These are phyloP conservation scores for Plasmodium reichenowi DNA, from an alignment of 169 alveolate species.

Conservation along the genomic window DNA sequence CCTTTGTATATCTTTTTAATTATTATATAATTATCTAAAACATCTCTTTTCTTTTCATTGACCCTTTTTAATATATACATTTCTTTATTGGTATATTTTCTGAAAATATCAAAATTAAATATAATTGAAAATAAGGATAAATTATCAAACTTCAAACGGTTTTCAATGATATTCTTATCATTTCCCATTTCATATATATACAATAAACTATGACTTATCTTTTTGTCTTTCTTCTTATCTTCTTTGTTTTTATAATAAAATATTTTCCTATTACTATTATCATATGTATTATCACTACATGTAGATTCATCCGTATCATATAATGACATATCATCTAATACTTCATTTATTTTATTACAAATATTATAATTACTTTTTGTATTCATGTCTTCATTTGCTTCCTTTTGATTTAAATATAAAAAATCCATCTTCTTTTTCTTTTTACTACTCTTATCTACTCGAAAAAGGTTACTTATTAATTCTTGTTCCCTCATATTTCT, in stretches of 20 bases:
- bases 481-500: neutral
- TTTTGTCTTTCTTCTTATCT: neutral
- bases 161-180: slow-evolving; percentile 9
- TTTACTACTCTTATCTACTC: neutral
- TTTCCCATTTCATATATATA: slow-evolving; percentile 4
- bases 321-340: neutral
- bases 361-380: neutral
- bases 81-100: slow-evolving; percentile 18
- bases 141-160: neutral
- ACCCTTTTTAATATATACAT: slow-evolving; percentile 10
- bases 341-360: neutral
- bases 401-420: neutral
- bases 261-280: neutral
- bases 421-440: neutral
- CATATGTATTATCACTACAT: neutral
- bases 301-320: neutral
- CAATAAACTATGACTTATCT: neutral
- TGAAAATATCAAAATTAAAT: slow-evolving; percentile 13
- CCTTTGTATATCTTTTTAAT: slow-evolving; percentile 34
- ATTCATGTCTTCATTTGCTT: neutral
- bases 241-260: slow-evolving; percentile 5
- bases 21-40: neutral
- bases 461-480: neutral
- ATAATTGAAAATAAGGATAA: neutral
- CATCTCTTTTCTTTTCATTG: neutral